Percentiles rank a stretch among this genome's conserved stretches.
Conservation (phyloP, 495 filamentous ascomycete species). For the Penicillium odoratum region DNA sequence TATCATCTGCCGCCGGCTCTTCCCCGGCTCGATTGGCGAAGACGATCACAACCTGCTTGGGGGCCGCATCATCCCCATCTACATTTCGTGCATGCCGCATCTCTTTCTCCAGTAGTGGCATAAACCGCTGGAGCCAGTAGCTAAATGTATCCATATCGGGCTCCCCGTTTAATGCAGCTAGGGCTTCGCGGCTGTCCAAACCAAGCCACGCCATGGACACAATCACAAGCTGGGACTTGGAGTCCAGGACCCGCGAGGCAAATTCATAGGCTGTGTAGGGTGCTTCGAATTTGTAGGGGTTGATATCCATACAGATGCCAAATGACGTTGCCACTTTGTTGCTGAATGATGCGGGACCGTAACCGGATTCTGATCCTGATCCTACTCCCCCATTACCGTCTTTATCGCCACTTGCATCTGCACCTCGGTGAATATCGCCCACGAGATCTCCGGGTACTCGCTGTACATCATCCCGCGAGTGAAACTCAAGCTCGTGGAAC, state of each 20-base stretch:
- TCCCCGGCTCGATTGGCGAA: conserved; percentile 79
- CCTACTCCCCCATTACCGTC: background rate
- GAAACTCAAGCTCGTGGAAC: conserved; percentile 38
- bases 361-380: background rate
- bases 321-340: conserved; percentile 60
- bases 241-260: conserved; percentile 70
- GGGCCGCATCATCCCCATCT: conserved; percentile 17
- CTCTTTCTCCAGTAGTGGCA: conserved; percentile 62
- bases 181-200: conserved; percentile 43
- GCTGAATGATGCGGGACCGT: background rate
- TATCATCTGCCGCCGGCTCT: conserved; percentile 57
- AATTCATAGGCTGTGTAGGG: conserved; percentile 84
- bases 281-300: conserved; percentile 74
- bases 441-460: background rate
- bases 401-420: conserved; percentile 2
- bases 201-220: conserved; percentile 88
- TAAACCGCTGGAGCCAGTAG: conserved; percentile 87
- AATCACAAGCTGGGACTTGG: conserved; percentile 68
- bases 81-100: conserved; percentile 40
- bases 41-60: conserved; percentile 70
- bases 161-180: conserved; percentile 47
- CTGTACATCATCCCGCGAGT: conserved; percentile 2
- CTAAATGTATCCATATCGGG: conserved; percentile 79
- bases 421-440: conserved; percentile 4
- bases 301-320: conserved; percentile 81